Percentiles rank a stretch among this genome's conserved stretches.
Conservation (phyloP, 352 stramenopile species). For the Phytophthora citrophthora region DNA sequence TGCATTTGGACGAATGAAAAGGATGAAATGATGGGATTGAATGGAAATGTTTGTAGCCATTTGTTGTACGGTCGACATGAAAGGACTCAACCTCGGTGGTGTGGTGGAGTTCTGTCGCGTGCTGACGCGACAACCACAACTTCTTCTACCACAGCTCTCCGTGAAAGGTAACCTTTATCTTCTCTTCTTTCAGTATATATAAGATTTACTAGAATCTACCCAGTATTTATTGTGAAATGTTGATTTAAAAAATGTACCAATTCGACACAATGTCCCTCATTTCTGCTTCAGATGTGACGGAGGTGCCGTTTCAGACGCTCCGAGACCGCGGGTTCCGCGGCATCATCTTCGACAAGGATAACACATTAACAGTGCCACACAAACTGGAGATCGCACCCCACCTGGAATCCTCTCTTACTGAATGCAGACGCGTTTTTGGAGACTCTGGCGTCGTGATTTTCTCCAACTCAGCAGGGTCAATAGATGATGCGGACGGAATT, state of each 20-base stretch:
- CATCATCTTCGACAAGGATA: slow-evolving; percentile 98
- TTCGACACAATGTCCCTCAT: not conserved
- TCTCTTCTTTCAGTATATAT: slow-evolving; percentile 11
- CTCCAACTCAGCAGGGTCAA: slow-evolving; percentile 96
- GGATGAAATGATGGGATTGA: slow-evolving; percentile 13
- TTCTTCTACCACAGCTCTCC: slow-evolving; percentile 84
- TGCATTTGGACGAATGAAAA: slow-evolving; percentile 32
- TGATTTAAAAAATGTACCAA: not conserved
- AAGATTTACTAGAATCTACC: not conserved
- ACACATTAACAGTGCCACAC: slow-evolving; percentile 95
- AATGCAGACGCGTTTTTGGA: slow-evolving; percentile 92
- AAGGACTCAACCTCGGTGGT: slow-evolving; percentile 80
- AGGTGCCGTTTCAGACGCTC: slow-evolving; percentile 81
- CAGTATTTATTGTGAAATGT: slow-evolving; percentile 8
- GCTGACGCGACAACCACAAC: slow-evolving; percentile 68
- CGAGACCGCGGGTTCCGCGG: slow-evolving; percentile 88
- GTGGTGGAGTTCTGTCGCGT: slow-evolving; percentile 85
- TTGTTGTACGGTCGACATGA: slow-evolving; percentile 37
- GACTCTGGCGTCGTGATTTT: slow-evolving; percentile 91
- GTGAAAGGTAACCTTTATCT: slow-evolving; percentile 55
- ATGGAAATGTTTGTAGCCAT: not conserved
- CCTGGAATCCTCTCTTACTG: slow-evolving; percentile 65
- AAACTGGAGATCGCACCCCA: slow-evolving; percentile 79
- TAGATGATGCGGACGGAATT: slow-evolving; percentile 87
- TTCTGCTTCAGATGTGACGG: slow-evolving; percentile 66